Conservation (phyloP, 2,329 filamentous ascomycete species). For the Allantophomopsis cytisporea region DNA sequence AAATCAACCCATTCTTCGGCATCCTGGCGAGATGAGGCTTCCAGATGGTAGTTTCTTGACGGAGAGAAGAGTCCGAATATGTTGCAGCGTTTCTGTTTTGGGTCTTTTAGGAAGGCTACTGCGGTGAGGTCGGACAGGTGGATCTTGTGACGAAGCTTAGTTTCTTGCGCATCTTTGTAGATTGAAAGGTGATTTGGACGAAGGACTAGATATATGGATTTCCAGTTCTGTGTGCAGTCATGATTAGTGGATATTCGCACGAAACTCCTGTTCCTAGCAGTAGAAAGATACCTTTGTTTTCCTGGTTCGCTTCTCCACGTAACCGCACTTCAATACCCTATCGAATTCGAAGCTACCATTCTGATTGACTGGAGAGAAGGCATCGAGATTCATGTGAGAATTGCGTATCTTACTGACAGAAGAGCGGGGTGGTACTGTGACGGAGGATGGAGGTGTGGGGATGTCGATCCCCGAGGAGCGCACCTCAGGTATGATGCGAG, state of each 20-base stretch:
- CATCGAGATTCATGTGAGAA: slow-evolving; percentile 39
- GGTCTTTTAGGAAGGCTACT: slow-evolving; percentile 76
- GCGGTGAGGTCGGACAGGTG: slow-evolving; percentile 83
- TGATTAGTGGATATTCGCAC: slow-evolving; percentile 6
- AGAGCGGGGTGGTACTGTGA: slow-evolving; percentile 8
- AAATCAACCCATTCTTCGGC: slow-evolving; percentile 76
- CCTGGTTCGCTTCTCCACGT: slow-evolving; percentile 75
- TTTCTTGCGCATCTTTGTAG: slow-evolving; percentile 86
- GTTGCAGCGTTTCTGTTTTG: slow-evolving; percentile 74
- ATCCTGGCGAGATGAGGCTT: slow-evolving; percentile 59
- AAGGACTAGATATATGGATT: slow-evolving; percentile 76
- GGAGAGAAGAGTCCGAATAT: slow-evolving; percentile 90
- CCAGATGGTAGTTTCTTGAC: slow-evolving; percentile 81
- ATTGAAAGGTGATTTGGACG: slow-evolving; percentile 82
- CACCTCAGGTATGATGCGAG: slow-evolving; percentile 11
- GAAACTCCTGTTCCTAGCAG: slow-evolving; percentile 1
- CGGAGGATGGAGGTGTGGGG: slow-evolving; percentile 6
- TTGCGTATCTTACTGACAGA: slow-evolving; percentile 14
- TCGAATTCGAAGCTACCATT: slow-evolving; percentile 96
- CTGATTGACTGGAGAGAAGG: slow-evolving; percentile 78
- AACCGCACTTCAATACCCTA: slow-evolving; percentile 79
- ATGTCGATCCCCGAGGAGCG: slow-evolving; percentile 9
- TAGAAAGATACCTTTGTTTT: slow-evolving; percentile 65
- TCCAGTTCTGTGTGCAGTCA: slow-evolving; percentile 56
- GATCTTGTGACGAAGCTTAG: slow-evolving; percentile 78